Evolutionary conservation across 2,329 filamentous ascomycete genomes (phyloP).

Genomic region (Stachybotrys elegans): DNA sequence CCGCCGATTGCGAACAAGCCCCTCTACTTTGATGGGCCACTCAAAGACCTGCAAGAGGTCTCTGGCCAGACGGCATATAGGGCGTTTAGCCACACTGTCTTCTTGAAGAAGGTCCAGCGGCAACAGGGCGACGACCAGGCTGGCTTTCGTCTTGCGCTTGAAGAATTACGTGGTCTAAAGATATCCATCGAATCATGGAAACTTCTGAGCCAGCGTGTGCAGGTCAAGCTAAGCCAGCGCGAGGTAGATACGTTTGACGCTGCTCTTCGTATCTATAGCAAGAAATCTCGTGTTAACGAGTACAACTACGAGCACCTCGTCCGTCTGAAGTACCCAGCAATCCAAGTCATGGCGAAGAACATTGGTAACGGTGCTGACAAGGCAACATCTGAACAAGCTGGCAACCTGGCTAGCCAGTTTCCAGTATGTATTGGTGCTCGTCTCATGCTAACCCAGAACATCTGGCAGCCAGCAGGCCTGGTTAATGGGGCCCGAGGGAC

Average conservation of each 20-base stretch:
- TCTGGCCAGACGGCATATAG: slow-evolving; percentile 2
- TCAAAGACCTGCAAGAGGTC: slow-evolving; percentile 3
- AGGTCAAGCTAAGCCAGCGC: slow-evolving; percentile 3
- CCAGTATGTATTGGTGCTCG: slow-evolving; percentile 8
- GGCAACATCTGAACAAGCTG: slow-evolving; percentile 5
- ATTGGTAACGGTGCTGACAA: slow-evolving; percentile 4
- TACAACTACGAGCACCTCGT: slow-evolving; percentile 6
- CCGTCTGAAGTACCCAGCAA: slow-evolving; percentile 4
- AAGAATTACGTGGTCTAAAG: slow-evolving; percentile 1
- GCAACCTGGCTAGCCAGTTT: slow-evolving; percentile 8
- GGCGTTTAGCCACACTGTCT: not conserved
- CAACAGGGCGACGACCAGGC: slow-evolving; percentile 1
- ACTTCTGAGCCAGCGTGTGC: not conserved
- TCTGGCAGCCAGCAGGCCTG: slow-evolving; percentile 8
- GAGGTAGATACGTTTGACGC: slow-evolving; percentile 1
- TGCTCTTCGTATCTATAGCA: slow-evolving; percentile 2
- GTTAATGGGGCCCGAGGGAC: slow-evolving; percentile 10
- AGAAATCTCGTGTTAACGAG: slow-evolving; percentile 4
- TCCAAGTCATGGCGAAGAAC: slow-evolving; percentile 6
- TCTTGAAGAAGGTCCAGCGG: not conserved
- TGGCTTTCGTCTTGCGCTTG: slow-evolving; percentile 2
- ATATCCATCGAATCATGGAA: slow-evolving; percentile 3
- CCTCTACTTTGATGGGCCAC: not conserved
- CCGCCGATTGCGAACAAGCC: not conserved
- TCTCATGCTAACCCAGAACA: slow-evolving; percentile 6